Evolutionary conservation across 2,329 filamentous ascomycete genomes (phyloP).

Genomic region (Ceratocystis albifundus): DNA sequence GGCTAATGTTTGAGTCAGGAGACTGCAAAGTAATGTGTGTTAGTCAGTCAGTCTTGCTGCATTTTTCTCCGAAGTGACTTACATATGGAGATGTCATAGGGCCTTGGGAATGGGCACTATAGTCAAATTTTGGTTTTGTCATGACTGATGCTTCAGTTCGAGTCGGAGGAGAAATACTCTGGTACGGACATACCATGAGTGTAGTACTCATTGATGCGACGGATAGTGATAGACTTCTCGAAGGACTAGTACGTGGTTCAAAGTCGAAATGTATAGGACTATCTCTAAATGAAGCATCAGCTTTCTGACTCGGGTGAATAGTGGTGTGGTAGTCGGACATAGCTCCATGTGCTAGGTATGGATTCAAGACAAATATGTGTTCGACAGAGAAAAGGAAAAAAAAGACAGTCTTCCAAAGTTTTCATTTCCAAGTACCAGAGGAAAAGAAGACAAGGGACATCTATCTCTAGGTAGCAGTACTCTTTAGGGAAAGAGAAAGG

Average conservation of each 20-base stretch:
- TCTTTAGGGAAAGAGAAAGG: not conserved
- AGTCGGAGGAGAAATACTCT: not conserved
- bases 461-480: not conserved
- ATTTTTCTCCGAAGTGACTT: constrained; percentile 29
- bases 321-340: not conserved
- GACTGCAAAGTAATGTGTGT: constrained; percentile 31
- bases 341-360: not conserved
- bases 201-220: constrained; percentile 10
- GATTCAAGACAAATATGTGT: not conserved
- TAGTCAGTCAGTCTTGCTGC: not conserved
- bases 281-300: not conserved
- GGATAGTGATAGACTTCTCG: not conserved
- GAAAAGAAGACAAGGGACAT: not conserved
- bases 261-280: not conserved
- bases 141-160: not conserved
- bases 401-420: not conserved
- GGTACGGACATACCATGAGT: not conserved
- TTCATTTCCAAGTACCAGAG: not conserved
- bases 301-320: not conserved
- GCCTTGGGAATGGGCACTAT: not conserved
- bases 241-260: not conserved
- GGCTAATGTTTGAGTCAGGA: constrained; percentile 28
- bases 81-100: constrained; percentile 3
- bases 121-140: not conserved
- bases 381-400: not conserved